These are phyloP conservation scores for Eutypella sp. DNA, from an alignment of 2,329 filamentous ascomycete species.

Conservation along the genomic window DNA sequence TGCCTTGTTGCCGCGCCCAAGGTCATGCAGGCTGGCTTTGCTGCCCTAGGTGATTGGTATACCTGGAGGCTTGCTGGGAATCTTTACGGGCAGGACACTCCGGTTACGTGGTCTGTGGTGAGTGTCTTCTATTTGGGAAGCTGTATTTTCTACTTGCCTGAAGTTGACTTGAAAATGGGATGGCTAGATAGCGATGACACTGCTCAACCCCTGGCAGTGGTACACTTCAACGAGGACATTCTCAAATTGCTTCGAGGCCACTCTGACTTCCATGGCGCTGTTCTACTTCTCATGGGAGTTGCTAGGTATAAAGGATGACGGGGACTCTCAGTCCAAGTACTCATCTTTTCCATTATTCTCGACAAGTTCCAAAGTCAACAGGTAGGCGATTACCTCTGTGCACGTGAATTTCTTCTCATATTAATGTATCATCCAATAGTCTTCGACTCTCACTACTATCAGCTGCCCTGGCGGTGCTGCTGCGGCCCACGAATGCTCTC, in stretches of 20 bases:
- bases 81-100: conserved; percentile 63
- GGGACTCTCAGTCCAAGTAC: conserved; percentile 36
- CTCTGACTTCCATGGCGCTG: conserved; percentile 73
- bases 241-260: conserved; percentile 91
- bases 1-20: conserved; percentile 70
- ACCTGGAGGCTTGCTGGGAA: conserved; percentile 77
- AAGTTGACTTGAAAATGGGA: conserved; percentile 8
- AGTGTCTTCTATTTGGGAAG: conserved; percentile 27
- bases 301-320: conserved; percentile 37
- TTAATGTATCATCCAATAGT: conserved; percentile 28
- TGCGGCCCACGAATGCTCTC: conserved; percentile 84
- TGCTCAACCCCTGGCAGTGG: conserved; percentile 90
- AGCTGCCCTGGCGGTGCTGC: conserved; percentile 75
- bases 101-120: conserved; percentile 66
- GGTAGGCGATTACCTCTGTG: conserved; percentile 16
- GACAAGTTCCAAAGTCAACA: conserved; percentile 25
- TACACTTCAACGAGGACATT: conserved; percentile 91
- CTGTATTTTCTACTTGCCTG: neutral
- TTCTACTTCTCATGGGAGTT: conserved; percentile 84
- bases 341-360: conserved; percentile 21
- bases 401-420: conserved; percentile 11
- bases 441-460: conserved; percentile 63
- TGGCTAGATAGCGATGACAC: conserved; percentile 60
- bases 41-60: conserved; percentile 76
- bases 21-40: conserved; percentile 69